phyloP scores from a whole-genome alignment of 768 basidiomycete species.

The Tulasnella sp. region DNA sequence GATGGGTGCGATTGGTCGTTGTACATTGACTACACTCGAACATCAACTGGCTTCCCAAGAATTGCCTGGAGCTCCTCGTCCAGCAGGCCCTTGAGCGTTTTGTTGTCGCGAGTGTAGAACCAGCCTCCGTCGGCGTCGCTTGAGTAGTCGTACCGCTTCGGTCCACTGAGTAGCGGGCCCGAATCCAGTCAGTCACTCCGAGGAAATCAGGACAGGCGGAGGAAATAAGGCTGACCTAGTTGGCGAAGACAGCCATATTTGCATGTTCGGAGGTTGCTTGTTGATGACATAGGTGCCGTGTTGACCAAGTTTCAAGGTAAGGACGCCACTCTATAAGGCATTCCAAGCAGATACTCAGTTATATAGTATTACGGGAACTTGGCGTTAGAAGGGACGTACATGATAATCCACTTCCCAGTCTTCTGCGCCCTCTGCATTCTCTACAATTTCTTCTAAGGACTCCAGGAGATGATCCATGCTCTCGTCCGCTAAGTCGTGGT shows the following conservation, averaged over 20 bases:
- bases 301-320: conserved; percentile 65
- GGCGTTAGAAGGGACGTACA: conserved; percentile 45
- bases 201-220: not conserved
- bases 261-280: conserved; percentile 95
- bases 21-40: conserved; percentile 3
- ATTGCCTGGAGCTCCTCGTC: conserved; percentile 49
- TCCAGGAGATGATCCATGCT: conserved; percentile 72
- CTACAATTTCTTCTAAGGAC: conserved; percentile 54
- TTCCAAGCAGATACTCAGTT: not conserved
- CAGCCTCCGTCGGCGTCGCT: conserved; percentile 41
- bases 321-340: conserved; percentile 76
- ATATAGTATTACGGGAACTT: no score
- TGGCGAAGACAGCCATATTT: conserved; percentile 92
- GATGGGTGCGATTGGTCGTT: not conserved
- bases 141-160: conserved; percentile 78
- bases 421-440: conserved; percentile 42
- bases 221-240: conserved; percentile 41
- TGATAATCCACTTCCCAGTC: conserved; percentile 80
- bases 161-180: conserved; percentile 70
- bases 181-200: not conserved
- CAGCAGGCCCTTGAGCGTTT: conserved; percentile 47
- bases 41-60: conserved; percentile 26
- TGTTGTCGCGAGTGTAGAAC: conserved; percentile 64
- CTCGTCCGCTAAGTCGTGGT: conserved; percentile 59
- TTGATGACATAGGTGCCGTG: conserved; percentile 89